Evolutionary conservation across 1,139 yeast genomes (phyloP).

Genomic region (Lodderomyces orthopsilosis): DNA sequence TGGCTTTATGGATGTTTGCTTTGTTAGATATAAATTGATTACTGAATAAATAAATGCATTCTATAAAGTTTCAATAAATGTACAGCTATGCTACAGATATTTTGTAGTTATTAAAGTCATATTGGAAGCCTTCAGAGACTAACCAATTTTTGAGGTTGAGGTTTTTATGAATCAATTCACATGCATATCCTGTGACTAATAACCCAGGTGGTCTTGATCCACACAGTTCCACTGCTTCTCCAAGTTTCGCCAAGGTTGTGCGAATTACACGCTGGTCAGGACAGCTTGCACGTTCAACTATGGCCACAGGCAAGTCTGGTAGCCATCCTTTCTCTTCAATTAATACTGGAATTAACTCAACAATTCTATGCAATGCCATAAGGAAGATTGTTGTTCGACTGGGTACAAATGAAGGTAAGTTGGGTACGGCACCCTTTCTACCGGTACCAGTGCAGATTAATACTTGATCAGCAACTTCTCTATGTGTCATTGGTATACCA

Average conservation of each 20-base stretch:
- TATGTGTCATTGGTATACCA: conserved; percentile 84
- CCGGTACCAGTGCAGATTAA: conserved; percentile 95
- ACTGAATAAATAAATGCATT: too few species aligned
- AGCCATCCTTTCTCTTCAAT: conserved; percentile 62
- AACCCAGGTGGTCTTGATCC: conserved; percentile 96
- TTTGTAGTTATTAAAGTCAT: conserved; percentile 9
- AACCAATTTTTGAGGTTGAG: conserved; percentile 31
- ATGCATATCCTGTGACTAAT: conserved; percentile 77
- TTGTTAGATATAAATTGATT: conserved; percentile 5
- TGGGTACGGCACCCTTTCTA: conserved; percentile 77
- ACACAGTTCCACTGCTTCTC: conserved; percentile 69
- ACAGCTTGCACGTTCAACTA: conserved; percentile 89
- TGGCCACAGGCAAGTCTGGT: conserved; percentile 69
- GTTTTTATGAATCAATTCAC: conserved; percentile 50
- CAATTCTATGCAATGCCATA: conserved; percentile 86
- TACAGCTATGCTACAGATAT: conserved; percentile 1
- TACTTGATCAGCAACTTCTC: conserved; percentile 92
- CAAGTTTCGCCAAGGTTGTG: conserved; percentile 64
- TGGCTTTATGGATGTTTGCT: conserved; percentile 9
- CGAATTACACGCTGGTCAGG: conserved; percentile 88
- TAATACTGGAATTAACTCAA: conserved; percentile 61
- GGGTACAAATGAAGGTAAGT: conserved; percentile 67
- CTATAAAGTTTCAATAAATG: too few species aligned
- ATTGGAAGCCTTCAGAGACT: conserved; percentile 56
- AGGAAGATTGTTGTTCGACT: conserved; percentile 82